Base-by-base conservation (phyloP, 1,284 basidiomycete species). In the Ceratobasidium sp. region DNA sequence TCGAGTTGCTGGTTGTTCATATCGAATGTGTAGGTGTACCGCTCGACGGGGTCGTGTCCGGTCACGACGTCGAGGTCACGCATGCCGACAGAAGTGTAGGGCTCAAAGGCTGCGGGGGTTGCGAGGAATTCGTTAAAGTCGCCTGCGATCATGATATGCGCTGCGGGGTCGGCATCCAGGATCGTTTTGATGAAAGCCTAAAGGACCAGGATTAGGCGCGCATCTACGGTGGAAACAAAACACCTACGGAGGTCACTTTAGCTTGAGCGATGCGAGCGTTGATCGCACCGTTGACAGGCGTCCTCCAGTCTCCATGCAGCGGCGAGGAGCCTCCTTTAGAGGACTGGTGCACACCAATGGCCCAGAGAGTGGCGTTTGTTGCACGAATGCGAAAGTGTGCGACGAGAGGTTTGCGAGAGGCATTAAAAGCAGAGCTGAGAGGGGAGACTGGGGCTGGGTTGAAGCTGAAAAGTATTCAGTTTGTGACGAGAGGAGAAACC, bases 391-490 rank as follows among this genome's bases (percentile, higher is more conserved):
- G 38, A 59, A 74, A 74, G 20, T 64, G 71, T 1, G 90, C 90
- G 6, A 88, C 90, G 18, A 92, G 85, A 0, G 91, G 90, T 82
- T 92, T 92, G 70, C 91, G 87, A 7, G 90, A 88, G 27, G 86
- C 84, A n/a, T 84, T 84, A 90, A 90, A 92, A 4, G 89, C 90
- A 20, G 82, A 67, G 81, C 88, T 89, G 14, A 83, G 85, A 3
- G 91, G 91, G 62, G 91, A 88, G 73, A 92, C 88, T 65, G 90
- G 88, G 38, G 90, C 90, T 48, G 90, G 91, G 81, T 92, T 92
- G 79, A 88, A 87, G 79, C 90, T 91, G 46, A 20, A n/a, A 48
- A 71, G 30, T 69, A 66, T 12, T 67, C 27, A 67, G 27, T 30
- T 30, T 8, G 18, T 67, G 65, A 50, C 16, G 27, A 46, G 59